Conservation (phyloP, 192 early-diverging fungal genomes). For the Diversispora eburnea region DNA sequence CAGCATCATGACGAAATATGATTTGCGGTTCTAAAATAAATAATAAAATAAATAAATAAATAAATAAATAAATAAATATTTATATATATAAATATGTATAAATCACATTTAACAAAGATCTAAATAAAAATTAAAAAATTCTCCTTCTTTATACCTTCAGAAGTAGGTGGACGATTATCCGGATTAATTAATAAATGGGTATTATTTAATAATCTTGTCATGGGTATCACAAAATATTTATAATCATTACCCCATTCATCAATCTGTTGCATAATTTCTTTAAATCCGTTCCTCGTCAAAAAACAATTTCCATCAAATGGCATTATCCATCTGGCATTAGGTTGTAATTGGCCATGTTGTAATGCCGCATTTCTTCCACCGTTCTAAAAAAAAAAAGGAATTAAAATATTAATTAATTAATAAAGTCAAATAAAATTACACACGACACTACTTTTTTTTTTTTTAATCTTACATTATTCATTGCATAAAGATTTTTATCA, state of each 20-base stretch:
- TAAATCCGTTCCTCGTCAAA: constrained; percentile 49
- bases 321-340: constrained; percentile 55
- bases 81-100: too few relatives aligned
- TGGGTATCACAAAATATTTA: constrained; percentile 62
- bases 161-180: constrained; percentile 52
- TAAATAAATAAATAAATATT: too few relatives aligned
- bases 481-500: constrained; percentile 62
- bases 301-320: constrained; percentile 66
- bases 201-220: constrained; percentile 59
- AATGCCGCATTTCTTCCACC: constrained; percentile 58
- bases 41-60: too few relatives aligned
- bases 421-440: background rate
- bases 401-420: background rate
- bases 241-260: constrained; percentile 41
- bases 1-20: constrained; percentile 54
- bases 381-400: constrained; percentile 32
- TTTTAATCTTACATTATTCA: constrained; percentile 47
- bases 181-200: constrained; percentile 46
- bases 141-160: constrained; percentile 28
- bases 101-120: too few relatives aligned
- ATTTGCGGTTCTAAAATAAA: constrained; percentile 51
- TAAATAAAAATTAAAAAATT: too few relatives aligned
- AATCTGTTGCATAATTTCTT: constrained; percentile 49
- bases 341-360: constrained; percentile 44
- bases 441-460: too few relatives aligned